Percentiles rank a stretch among this genome's conserved stretches.
phyloP scores from a whole-genome alignment of 2,329 filamentous ascomycete genomes.

The Cladophialophora bantiana region DNA sequence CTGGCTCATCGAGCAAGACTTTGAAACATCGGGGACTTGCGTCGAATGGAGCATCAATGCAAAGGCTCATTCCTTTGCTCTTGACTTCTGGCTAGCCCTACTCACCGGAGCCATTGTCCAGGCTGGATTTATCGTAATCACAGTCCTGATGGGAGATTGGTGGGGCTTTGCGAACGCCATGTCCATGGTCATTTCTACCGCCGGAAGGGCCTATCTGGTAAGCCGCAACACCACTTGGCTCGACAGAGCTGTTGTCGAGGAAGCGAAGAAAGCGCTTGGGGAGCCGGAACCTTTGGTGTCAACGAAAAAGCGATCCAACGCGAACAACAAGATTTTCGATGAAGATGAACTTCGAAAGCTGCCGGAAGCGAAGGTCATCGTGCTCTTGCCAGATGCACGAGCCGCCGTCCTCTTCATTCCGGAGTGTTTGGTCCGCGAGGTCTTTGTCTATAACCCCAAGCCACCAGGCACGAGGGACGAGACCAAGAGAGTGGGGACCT shows the following conservation, averaged over 20 bases:
- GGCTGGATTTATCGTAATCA: conserved; percentile 2
- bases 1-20: conserved; percentile 18
- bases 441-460: conserved; percentile 11
- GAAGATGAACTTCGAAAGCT: conserved; percentile 1
- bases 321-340: background rate
- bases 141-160: conserved; percentile 15
- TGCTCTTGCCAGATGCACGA: conserved; percentile 2
- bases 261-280: background rate
- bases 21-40: conserved; percentile 3
- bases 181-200: conserved; percentile 18
- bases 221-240: conserved; percentile 1
- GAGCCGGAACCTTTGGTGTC: background rate
- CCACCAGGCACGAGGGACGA: conserved; percentile 2
- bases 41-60: background rate
- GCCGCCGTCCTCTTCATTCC: conserved; percentile 2
- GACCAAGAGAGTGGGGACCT: conserved; percentile 7
- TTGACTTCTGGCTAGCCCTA: background rate
- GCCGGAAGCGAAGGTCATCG: background rate
- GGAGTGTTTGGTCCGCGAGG: background rate
- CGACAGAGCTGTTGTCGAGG: background rate
- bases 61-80: conserved; percentile 5
- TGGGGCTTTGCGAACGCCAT: conserved; percentile 20
- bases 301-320: background rate
- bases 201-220: conserved; percentile 4
- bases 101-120: conserved; percentile 4